Evolutionary conservation across 345 rosid genomes (phyloP).

Genomic region (Citrus sinensis): DNA sequence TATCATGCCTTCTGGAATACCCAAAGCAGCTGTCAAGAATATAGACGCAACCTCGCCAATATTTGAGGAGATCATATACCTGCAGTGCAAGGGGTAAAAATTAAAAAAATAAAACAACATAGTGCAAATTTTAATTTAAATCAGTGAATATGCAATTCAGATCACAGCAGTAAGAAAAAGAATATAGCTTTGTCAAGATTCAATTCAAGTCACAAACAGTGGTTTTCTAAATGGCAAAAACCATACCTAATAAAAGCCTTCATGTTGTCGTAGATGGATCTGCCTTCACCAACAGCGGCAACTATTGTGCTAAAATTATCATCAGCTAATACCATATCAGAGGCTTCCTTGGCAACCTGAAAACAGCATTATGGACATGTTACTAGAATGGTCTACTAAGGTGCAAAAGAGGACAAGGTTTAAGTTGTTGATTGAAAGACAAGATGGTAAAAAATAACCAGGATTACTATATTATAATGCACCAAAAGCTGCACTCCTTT

Average conservation of each 20-base stretch:
- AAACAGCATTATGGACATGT: background rate
- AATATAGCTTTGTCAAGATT: background rate
- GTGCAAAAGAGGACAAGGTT: background rate
- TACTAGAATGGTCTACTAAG: background rate
- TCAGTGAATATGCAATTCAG: background rate
- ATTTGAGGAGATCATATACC: slow-evolving; percentile 99
- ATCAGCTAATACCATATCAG: slow-evolving; percentile 99
- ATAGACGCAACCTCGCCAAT: slow-evolving; percentile 98
- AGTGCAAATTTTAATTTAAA: background rate
- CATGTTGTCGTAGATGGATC: slow-evolving; percentile 94
- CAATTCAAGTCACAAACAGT: background rate
- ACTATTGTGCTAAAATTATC: slow-evolving; percentile 96
- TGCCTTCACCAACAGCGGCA: slow-evolving; percentile 96
- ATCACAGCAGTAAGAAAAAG: background rate
- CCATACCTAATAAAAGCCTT: slow-evolving; percentile 96
- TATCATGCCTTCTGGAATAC: slow-evolving; percentile 98
- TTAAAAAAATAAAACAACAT: background rate
- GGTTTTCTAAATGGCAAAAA: background rate
- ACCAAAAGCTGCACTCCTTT: background rate
- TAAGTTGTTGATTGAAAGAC: background rate
- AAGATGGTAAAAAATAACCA: background rate
- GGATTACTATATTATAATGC: background rate
- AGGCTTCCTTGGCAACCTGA: slow-evolving; percentile 98
- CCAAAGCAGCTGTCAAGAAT: slow-evolving; percentile 92
- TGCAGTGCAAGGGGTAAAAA: slow-evolving; percentile 18